Evolutionary conservation across 148 eudicot species (phyloP), one percentile per base, ranked within the genome.

Genomic region (Gaultheria prostrata): DNA sequence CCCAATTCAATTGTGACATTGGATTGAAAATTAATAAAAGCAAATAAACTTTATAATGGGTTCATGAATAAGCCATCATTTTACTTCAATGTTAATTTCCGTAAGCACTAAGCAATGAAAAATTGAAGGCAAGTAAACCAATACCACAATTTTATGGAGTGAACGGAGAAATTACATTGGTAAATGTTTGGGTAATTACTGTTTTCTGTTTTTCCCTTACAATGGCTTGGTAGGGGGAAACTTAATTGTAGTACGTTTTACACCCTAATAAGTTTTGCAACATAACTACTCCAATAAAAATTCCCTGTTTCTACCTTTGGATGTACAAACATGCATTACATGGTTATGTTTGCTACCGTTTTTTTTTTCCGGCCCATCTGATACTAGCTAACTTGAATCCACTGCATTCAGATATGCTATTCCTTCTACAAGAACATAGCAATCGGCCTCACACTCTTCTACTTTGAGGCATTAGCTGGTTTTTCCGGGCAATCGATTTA

Each of bases 351-450:
- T 26, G 43, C 43, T 39, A 39, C 33, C 26, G 26, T 10, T 65
- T 8, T 65, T 10, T 65, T 8, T 65, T 11, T 26, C 12, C 28
- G 3, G 2, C 14, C 0, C 33, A 28, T 65, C 17, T 85, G 28
- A 81, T 76, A 46, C 59, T 63, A 80, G 48, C 61, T 86, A 80
- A 57, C 61, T 86, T 50, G 54, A 83, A 82, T 15, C 76, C 43
- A 74, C 30, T 65, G 30, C 50, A 15, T 83, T 46, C 92, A 93
- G 97, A 91, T 93, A 24, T 93, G 97, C 82, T 93, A 93, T 85
- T 93, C 91, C 87, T 91, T 93, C 88, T 93, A 93, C 90, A 93
- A 93, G 89, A 93, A 93, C 82, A 93, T 93, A 86, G 93, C 92
- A 12, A 92, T 93, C 78, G 97, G 94, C 72, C 94, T 93, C 71